Conservation (phyloP, 2,329 filamentous ascomycete species). For the Arthrobotrys iridis region DNA sequence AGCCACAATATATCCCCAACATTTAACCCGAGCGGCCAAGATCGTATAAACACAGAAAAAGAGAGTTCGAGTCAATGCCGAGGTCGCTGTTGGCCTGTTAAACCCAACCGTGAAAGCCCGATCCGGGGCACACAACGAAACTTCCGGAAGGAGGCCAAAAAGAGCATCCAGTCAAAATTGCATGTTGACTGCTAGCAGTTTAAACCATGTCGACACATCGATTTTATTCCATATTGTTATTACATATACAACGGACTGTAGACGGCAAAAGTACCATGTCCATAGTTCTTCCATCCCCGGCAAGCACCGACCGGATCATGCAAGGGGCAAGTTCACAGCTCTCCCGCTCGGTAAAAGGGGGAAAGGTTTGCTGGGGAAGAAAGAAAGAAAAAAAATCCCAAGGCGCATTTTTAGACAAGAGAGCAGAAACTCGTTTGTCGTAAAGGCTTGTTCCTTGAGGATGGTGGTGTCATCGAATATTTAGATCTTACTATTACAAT, state of each 20-base stretch:
- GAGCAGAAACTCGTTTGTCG: neutral
- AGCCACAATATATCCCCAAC: constrained; percentile 19
- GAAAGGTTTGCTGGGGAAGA: too few species aligned
- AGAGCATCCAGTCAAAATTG: too few species aligned
- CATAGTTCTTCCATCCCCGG: neutral
- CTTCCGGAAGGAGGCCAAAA: too few species aligned
- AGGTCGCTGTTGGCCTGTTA: too few species aligned
- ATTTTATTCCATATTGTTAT: neutral
- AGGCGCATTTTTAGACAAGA: neutral
- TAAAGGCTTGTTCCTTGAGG: constrained; percentile 21
- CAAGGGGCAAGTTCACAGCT: constrained; percentile 22
- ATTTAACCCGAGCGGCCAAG: neutral
- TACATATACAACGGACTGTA: neutral
- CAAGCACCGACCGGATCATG: constrained; percentile 19
- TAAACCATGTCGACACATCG: too few species aligned
- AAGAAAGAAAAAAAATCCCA: neutral
- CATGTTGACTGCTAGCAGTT: too few species aligned
- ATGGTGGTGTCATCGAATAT: constrained; percentile 37
- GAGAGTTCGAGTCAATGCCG: too few species aligned
- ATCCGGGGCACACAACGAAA: too few species aligned
- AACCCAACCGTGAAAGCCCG: too few species aligned
- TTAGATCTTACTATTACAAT: constrained; percentile 18
- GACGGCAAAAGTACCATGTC: neutral
- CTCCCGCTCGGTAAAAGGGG: constrained; percentile 26
- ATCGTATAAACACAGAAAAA: neutral